These are phyloP conservation scores for Plasmodium knowlesi DNA, from an alignment of 169 alveolate genomes.

Conservation along the genomic window DNA sequence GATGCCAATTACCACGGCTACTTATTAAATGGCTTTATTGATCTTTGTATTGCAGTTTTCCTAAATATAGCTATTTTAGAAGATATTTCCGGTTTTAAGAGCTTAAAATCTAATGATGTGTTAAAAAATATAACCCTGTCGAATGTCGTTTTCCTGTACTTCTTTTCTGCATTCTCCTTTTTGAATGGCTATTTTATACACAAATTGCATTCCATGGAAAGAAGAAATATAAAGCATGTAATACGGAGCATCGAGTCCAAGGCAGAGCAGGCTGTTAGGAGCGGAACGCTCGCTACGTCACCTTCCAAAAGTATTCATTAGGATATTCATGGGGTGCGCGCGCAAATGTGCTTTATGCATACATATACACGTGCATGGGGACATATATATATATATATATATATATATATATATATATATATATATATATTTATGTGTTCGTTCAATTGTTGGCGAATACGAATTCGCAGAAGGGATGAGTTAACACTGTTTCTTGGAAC, in stretches of 20 bases:
- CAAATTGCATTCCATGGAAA: constrained; percentile 61
- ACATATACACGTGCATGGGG: background rate
- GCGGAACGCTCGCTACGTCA: background rate
- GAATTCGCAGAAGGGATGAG: constrained; percentile 2
- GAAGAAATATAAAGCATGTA: constrained; percentile 52
- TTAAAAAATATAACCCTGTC: constrained; percentile 59
- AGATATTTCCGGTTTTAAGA: constrained; percentile 54
- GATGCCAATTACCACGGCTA: constrained; percentile 75
- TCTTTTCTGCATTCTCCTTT: constrained; percentile 58
- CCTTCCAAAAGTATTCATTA: constrained; percentile 1
- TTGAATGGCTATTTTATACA: constrained; percentile 52
- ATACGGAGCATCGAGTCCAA: constrained; percentile 60
- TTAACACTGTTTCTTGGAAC: background rate
- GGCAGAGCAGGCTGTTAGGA: constrained; percentile 19
- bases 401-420: background rate
- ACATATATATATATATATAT: background rate
- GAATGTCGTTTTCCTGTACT: constrained; percentile 60
- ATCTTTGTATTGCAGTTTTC: constrained; percentile 57
- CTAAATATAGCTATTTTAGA: constrained; percentile 64
- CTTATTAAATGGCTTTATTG: constrained; percentile 70
- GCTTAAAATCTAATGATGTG: constrained; percentile 46
- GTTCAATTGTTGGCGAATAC: background rate
- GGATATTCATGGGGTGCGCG: background rate
- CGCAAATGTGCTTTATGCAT: background rate
- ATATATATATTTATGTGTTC: background rate